Base-by-base conservation (phyloP, 179 eudicot genomes). In the Dionaea muscipula region DNA sequence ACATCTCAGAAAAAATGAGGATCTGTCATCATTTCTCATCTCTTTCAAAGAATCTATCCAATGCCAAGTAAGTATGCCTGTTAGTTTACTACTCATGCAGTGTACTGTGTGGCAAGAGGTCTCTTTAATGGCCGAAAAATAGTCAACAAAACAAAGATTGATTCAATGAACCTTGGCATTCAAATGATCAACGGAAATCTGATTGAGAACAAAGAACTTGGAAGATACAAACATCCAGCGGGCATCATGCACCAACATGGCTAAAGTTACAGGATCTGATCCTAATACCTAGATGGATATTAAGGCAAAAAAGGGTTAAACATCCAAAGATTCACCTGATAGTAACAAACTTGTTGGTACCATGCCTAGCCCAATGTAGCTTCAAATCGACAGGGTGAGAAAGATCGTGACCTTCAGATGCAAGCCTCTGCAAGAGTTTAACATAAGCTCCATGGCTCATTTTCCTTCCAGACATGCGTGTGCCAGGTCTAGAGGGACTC, bases 341-440 rank as follows among this genome's bases (percentile, higher is more conserved):
- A 0, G 74, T 73, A 38, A 76, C 80, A 53, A 81, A 83, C 68
- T 78, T 81, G 75, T 83, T 83, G 38, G 81, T 83, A 43, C 85
- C 90, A 59, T 68, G 85, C 61, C 67, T 77, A 43, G 83, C 91
- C 86, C 91, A 83, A 46, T 81, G 91, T 52, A 72, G 66, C 66
- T 75, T 83, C 44, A 83, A 62, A 69, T 83, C 86, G 59, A 81
- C 61, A 0, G 86, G 75, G 26, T 57, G 63, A n/a, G 77, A 52
- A 35, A 83, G 80, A 72, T 81, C 81, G 22, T 52, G 63, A 16
- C 81, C 84, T 47, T 83, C 80, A 45, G 63, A 63, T 58, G 77
- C 62, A 44, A 80, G 75, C 53, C 73, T 74, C 60, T 68, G 70
- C 3, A 84, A 63, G 61, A 85, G 81, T 43, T 80, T 80, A 21